Evolutionary conservation across 140 eudicot genomes (phyloP), one percentile per base, ranked within the genome.

Genomic region (Cichorium intybus): DNA sequence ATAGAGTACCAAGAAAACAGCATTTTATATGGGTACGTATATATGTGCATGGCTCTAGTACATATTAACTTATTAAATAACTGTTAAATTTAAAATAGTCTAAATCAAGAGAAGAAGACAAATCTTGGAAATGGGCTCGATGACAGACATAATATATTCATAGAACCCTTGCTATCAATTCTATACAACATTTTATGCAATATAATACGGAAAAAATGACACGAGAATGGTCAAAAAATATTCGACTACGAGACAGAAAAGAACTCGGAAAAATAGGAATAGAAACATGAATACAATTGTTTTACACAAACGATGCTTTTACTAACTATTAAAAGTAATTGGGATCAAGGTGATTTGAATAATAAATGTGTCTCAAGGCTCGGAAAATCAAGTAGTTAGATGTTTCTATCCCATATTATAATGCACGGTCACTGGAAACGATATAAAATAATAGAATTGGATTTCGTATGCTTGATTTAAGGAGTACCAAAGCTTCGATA

Each of bases 201-300:
- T 64, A 64, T 33, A 64, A 56, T 55, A 73, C 35, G 24, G 15
- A 52, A 20, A 68, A 66, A 67, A 75, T 82, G 95, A 85, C 86
- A 70, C 79, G 70, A 77, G 77, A 73, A 71, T 60, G 68, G 79
- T 65, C 80, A 84, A 80, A 82, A 23, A 76, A 80, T 63, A 76
- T 82, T 80, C 79, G 85, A 87, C 88, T 67, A 67, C 77, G 55
- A 80, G 80, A 72, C 85, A 74, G 79, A 83, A 76, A 79, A 86
- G 79, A 34, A 74, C 79, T 74, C 74, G 28, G 74, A 66, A 77
- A 82, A 76, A 81, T 81, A 72, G 89, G 99, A 93, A 93, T 93
- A 89, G 95, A 93, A 93, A 74, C 89, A 93, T 93, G 97, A 89
- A 79, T 80, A 75, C 61, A 66, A 61, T 86, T 66, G 78, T 86